Percentiles rank a stretch among this genome's conserved stretches.
phyloP scores from a whole-genome alignment of 2,329 filamentous ascomycete genomes.

The Exophiala xenobiotica region DNA sequence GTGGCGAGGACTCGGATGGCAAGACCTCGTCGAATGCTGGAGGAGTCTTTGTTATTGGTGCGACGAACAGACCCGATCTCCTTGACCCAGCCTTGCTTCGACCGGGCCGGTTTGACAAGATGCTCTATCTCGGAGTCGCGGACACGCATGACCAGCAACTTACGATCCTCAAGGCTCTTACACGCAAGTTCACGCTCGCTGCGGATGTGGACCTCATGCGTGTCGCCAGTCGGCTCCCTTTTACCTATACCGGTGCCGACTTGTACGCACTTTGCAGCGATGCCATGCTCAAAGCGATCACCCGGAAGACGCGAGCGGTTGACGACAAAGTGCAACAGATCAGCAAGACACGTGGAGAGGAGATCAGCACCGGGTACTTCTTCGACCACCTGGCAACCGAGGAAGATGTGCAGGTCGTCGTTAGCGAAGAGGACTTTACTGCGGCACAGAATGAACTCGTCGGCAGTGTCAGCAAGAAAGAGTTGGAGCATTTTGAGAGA shows the following conservation, averaged over 20 bases:
- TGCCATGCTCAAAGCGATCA: conserved; percentile 98
- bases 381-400: conserved; percentile 87
- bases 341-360: conserved; percentile 37
- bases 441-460: conserved; percentile 80
- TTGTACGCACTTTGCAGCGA: conserved; percentile 97
- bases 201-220: conserved; percentile 72
- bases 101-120: conserved; percentile 94
- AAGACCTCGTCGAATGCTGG: conserved; percentile 49
- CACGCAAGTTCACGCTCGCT: conserved; percentile 86
- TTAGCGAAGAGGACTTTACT: conserved; percentile 84
- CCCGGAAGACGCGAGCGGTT: conserved; percentile 78
- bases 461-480: conserved; percentile 89
- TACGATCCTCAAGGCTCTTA: conserved; percentile 89
- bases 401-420: conserved; percentile 81
- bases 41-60: conserved; percentile 94
- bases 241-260: conserved; percentile 96
- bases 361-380: conserved; percentile 84
- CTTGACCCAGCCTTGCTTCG: conserved; percentile 85
- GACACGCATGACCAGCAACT: conserved; percentile 96
- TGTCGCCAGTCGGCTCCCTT: conserved; percentile 76
- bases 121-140: conserved; percentile 94
- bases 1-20: conserved; percentile 60
- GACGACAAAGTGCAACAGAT: conserved; percentile 77
- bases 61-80: conserved; percentile 90
- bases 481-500: conserved; percentile 84